Base-by-base conservation (phyloP, 495 filamentous ascomycete genomes). In the Xylaria castorea region DNA sequence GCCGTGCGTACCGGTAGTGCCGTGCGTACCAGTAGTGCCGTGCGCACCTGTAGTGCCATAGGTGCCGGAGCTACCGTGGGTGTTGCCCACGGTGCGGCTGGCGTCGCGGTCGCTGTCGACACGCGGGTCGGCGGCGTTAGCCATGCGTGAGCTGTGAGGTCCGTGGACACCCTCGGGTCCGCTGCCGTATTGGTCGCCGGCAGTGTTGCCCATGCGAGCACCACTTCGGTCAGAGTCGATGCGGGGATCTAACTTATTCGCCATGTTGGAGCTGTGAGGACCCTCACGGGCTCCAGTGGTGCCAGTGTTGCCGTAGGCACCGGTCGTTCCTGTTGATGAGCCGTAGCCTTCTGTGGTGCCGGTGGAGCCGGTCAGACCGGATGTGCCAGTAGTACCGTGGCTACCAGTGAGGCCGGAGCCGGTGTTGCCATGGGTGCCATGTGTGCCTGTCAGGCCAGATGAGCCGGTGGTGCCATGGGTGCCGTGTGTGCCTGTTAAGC, bases 241-340 rank as follows among this genome's bases (percentile, higher is more conserved):
- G 40, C 85, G 78, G 22, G 87, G 87, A 61, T 89, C 82, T 75
- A 73, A 69, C 76, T 89, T 88, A 81, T 91, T 91, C 66, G 85
- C 81, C 18, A 89, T 30, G 74, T 86, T 83, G 64, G 84, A 88
- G 66, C 74, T 75, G 80, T 89, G 88, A 7, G 87, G 85, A 5
- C 86, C 86, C 66, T 81, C 73, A n/a, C 67, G 67, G 16, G 5
- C 36, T 4, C 67, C 67, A 16, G 67, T 53, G 9, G 30, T 22
- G 27, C 57, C 44, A 0, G 55, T 66, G 7, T 32, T n/a, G 12
- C 68, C 68, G 25, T 22, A 46, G 20, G 58, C 46, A 20, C 70
- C 70, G 25, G 68, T 58, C 2, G 66, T 66, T 62, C 65, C 53
- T 14, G 75, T 50, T 8, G 48, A 51, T 27, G 66, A 63, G 66